Conservation (phyloP, 75 land plant species). For the Ceratopteris richardii region DNA sequence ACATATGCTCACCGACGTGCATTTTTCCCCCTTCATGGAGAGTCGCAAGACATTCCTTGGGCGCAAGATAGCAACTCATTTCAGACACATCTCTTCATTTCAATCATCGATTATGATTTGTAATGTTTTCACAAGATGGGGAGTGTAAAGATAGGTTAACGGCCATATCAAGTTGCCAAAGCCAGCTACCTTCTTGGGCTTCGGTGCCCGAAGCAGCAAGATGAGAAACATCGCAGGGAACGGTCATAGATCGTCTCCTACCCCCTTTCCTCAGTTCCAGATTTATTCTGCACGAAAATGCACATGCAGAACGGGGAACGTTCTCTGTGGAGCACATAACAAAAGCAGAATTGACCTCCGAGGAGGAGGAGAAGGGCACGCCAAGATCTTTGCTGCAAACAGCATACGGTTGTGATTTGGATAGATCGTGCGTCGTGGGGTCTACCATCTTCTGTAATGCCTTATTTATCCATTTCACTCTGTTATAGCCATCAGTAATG, state of each 20-base stretch:
- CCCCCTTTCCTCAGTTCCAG: neutral
- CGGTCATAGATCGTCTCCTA: neutral
- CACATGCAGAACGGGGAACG: neutral
- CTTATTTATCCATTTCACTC: neutral
- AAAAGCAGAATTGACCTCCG: neutral
- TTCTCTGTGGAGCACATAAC: constrained; percentile 1
- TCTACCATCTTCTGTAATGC: neutral
- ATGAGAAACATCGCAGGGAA: constrained; percentile 1
- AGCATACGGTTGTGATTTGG: too few species aligned
- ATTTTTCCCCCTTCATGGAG: too few species aligned
- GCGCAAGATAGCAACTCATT: too few species aligned
- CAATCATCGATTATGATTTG: too few species aligned
- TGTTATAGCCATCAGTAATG: neutral
- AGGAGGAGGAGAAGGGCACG: too few species aligned
- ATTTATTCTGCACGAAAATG: constrained; percentile 1
- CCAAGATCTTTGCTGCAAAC: too few species aligned
- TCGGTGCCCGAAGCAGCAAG: neutral
- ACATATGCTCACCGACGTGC: too few species aligned
- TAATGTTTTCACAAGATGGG: too few species aligned
- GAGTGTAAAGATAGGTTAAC: neutral
- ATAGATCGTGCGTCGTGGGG: too few species aligned
- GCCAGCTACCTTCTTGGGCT: too few species aligned
- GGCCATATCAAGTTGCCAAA: constrained; percentile 1
- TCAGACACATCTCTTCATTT: too few species aligned
- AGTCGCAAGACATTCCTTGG: too few species aligned